phyloP scores from a whole-genome alignment of 805 yeast genomes.

The Nakazawaea sp. region DNA sequence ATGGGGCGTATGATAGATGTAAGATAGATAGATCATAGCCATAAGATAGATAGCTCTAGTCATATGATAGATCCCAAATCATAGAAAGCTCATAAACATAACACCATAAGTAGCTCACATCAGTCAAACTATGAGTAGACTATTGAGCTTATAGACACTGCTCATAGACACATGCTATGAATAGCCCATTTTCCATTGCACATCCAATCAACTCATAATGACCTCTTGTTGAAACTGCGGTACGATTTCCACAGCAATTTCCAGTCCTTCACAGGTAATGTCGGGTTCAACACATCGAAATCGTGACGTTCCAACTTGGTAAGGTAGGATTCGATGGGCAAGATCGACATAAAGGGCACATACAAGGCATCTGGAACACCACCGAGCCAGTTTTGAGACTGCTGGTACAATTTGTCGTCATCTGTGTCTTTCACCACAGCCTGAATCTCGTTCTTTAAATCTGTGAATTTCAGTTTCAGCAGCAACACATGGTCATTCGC shows the following conservation, averaged over 20 bases:
- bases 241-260: conserved; percentile 56
- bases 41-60: no score
- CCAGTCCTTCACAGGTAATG: conserved; percentile 51
- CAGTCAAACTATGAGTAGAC: no score
- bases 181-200: no score
- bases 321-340: conserved; percentile 61
- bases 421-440: conserved; percentile 19
- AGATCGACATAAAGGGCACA: conserved; percentile 59
- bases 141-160: no score
- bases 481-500: conserved; percentile 79
- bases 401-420: conserved; percentile 21
- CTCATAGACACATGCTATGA: no score
- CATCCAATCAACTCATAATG: not conserved
- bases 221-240: conserved; percentile 27
- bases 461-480: conserved; percentile 48
- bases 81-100: no score
- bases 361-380: conserved; percentile 57
- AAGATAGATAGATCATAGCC: no score
- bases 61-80: no score
- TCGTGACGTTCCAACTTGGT: conserved; percentile 52
- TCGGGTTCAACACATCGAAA: conserved; percentile 49
- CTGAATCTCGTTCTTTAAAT: conserved; percentile 30
- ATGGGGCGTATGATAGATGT: no score
- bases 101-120: no score
- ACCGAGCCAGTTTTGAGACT: conserved; percentile 31